Conservation (phyloP, 2,329 filamentous ascomycete genomes). For the Zasmidium angulare region DNA sequence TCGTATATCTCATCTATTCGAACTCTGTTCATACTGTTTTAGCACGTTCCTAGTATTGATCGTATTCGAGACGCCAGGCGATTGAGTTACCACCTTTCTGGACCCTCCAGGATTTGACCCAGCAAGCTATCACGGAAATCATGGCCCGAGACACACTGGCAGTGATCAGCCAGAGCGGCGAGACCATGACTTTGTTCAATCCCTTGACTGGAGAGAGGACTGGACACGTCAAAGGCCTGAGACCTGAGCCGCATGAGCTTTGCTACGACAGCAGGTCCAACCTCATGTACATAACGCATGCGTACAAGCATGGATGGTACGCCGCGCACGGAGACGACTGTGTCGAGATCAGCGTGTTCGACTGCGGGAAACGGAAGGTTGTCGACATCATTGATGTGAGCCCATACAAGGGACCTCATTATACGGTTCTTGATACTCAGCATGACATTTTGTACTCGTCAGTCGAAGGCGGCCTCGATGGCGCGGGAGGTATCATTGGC, state of each 20-base stretch:
- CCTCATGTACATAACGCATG: slow-evolving; percentile 15
- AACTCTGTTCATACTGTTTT: too few relatives aligned
- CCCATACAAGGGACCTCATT: slow-evolving; percentile 14
- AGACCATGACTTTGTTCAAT: slow-evolving; percentile 13
- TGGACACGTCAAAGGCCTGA: slow-evolving; percentile 5
- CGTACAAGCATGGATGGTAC: slow-evolving; percentile 18
- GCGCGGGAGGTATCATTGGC: slow-evolving; percentile 13
- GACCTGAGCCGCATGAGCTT: slow-evolving; percentile 16
- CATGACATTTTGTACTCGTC: slow-evolving; percentile 14
- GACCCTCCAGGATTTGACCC: too few relatives aligned
- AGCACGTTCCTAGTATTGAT: too few relatives aligned
- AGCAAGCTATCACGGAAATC: too few relatives aligned
- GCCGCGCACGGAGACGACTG: slow-evolving; percentile 6
- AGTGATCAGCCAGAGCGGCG: slow-evolving; percentile 14
- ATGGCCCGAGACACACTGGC: slow-evolving; percentile 5
- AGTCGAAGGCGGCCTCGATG: slow-evolving; percentile 6
- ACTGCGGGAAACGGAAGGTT: slow-evolving; percentile 9
- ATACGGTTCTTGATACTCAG: slow-evolving; percentile 7
- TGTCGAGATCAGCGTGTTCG: slow-evolving; percentile 12
- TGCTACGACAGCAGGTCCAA: slow-evolving; percentile 12
- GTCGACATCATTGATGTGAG: slow-evolving; percentile 14
- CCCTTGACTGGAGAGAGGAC: slow-evolving; percentile 2
- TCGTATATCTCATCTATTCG: too few relatives aligned
- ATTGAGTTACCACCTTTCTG: too few relatives aligned
- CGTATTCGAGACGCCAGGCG: too few relatives aligned